These are phyloP conservation scores for Scheffersomyces cryptocercus DNA, from an alignment of 1,139 yeast genomes.

Conservation along the genomic window DNA sequence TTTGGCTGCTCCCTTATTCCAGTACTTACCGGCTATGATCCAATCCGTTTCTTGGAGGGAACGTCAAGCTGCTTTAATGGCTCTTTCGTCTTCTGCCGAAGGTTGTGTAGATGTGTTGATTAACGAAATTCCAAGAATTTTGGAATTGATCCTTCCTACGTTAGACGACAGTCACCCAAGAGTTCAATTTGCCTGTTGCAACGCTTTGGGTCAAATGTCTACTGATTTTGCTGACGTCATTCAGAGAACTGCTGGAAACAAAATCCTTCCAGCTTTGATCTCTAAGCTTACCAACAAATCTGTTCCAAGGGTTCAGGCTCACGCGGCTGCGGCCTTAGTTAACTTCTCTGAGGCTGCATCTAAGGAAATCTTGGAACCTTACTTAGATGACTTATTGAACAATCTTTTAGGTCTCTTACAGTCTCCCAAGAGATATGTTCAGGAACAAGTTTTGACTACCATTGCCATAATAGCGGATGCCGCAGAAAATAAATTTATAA, in stretches of 20 bases:
- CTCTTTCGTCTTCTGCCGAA: slow-evolving; percentile 93
- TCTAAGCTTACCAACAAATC: slow-evolving; percentile 70
- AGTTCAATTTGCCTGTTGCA: slow-evolving; percentile 96
- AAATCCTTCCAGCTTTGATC: slow-evolving; percentile 84
- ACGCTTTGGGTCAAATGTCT: slow-evolving; percentile 96
- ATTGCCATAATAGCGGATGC: slow-evolving; percentile 98
- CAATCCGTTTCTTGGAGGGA: slow-evolving; percentile 83
- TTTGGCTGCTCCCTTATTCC: slow-evolving; percentile 83
- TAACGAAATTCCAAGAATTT: slow-evolving; percentile 74
- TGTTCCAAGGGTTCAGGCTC: slow-evolving; percentile 93
- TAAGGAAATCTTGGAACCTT: slow-evolving; percentile 85
- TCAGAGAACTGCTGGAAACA: slow-evolving; percentile 76
- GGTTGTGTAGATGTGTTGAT: slow-evolving; percentile 92
- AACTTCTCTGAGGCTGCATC: slow-evolving; percentile 92
- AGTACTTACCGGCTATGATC: slow-evolving; percentile 81
- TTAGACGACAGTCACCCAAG: slow-evolving; percentile 84
- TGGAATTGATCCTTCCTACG: slow-evolving; percentile 82
- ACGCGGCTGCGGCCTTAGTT: slow-evolving; percentile 97
- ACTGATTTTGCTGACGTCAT: slow-evolving; percentile 92
- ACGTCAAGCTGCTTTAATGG: slow-evolving; percentile 97
- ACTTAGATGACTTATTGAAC: slow-evolving; percentile 74
- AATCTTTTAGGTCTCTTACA: slow-evolving; percentile 68
- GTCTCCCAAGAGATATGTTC: slow-evolving; percentile 89
- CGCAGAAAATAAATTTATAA: slow-evolving; percentile 85
- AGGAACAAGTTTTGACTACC: slow-evolving; percentile 94